Base-by-base conservation (phyloP, 768 basidiomycete genomes). In the Pholiota molesta region DNA sequence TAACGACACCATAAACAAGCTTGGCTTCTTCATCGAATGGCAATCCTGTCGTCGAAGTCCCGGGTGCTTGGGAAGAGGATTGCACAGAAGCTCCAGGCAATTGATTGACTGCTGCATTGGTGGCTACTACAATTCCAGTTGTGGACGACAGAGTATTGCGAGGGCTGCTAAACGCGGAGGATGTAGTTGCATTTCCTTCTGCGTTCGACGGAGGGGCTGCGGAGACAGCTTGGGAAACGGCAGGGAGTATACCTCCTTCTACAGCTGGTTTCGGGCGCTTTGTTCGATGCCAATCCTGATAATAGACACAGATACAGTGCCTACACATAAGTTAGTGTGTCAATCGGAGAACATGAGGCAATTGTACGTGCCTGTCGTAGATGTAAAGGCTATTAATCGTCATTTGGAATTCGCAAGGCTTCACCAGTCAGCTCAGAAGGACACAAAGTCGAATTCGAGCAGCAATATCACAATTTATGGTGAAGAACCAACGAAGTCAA, bases 21-120 rank as follows among this genome's bases (percentile, higher is more conserved):
- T 99, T 99, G 1, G 90, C 90, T 74, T 99, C 97, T 74, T 99
- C 97, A 71, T 99, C 97, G 67, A 99, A 99, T 6, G 97, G 81
- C 19, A 99, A 78, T 17, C 84, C 86, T 3, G 86, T 80, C 63
- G 78, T 84, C 10, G 81, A 77, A 29, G 72, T 65, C 26, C 70
- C 63, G 33, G 69, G 39, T n/a, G 78, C 66, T 49, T 49, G 47
- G 26, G 73, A 68, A 0, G 78, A 69, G 3, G 75, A 68, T 67
- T 77, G 77, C 26, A 77, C 62, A 28, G 78, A 74, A 9, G 81
- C 73, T 21, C 80, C 72, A 14, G 75, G 58, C 28, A 79, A 73
- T 21, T 76, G 75, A 56, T 67, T 63, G 3, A 74, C 65, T 42
- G 67, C 74, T 45, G 87, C 85, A 61, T 79, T 80, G 59, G 74